phyloP scores from a whole-genome alignment of 2,329 filamentous ascomycete species.

The Rutstroemia sydowiana region DNA sequence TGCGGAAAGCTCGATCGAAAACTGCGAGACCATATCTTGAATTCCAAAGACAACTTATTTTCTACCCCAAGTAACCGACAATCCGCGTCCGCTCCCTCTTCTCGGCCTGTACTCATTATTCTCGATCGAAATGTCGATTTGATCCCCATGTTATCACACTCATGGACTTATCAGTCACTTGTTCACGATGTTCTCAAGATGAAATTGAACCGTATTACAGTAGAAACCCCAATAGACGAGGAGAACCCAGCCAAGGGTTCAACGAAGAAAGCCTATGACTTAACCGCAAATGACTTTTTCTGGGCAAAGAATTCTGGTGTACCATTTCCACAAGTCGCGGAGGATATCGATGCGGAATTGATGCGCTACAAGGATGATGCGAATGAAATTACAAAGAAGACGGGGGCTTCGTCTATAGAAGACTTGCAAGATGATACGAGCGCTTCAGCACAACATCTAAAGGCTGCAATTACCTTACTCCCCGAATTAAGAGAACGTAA shows the following conservation, averaged over 20 bases:
- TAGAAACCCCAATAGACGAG: slow-evolving; percentile 77
- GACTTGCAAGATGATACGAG: slow-evolving; percentile 86
- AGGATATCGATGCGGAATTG: slow-evolving; percentile 90
- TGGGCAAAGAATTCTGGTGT: slow-evolving; percentile 88
- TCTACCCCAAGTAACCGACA: slow-evolving; percentile 53
- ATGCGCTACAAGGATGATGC: slow-evolving; percentile 95
- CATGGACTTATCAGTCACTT: slow-evolving; percentile 80
- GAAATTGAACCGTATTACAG: slow-evolving; percentile 88
- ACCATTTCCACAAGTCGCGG: slow-evolving; percentile 91
- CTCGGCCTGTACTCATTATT: slow-evolving; percentile 83
- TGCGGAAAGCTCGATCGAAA: slow-evolving; percentile 91
- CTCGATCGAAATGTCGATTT: slow-evolving; percentile 94
- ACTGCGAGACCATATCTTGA: slow-evolving; percentile 89
- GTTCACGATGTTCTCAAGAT: slow-evolving; percentile 72
- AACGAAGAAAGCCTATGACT: slow-evolving; percentile 84
- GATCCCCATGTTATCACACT: slow-evolving; percentile 97
- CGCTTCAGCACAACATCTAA: slow-evolving; percentile 86
- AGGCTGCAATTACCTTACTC: slow-evolving; percentile 86
- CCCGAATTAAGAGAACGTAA: slow-evolving; percentile 92
- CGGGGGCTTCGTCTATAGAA: slow-evolving; percentile 84
- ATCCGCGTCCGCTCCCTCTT: slow-evolving; percentile 54
- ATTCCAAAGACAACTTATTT: slow-evolving; percentile 97
- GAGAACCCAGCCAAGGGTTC: slow-evolving; percentile 63
- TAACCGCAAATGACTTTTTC: slow-evolving; percentile 89
- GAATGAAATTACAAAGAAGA: slow-evolving; percentile 89